Base-by-base conservation (phyloP, 148 eudicot genomes). In the Drosera capensis region DNA sequence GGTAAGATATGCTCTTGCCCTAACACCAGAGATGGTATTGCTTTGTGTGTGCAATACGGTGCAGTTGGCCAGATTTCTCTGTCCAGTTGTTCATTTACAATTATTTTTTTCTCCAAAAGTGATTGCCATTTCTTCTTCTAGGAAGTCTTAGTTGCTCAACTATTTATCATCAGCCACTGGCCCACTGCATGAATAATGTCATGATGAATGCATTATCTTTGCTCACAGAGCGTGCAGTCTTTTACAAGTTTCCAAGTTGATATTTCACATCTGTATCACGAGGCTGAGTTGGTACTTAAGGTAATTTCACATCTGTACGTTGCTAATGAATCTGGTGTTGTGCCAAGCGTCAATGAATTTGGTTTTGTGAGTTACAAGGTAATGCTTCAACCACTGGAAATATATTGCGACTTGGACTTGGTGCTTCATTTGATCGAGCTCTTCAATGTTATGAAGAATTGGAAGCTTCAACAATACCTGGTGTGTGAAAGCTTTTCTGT, bases 211-310 rank as follows among this genome's bases (percentile, higher is more conserved):
- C 40, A 29, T 34, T 35, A 21, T 22, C 30, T 42, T 63, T 46
- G 25, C 78, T 52, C 57, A 29, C 63, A 61, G 46, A 23, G 31
- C 48, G 59, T 46, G 46, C 49, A 51, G 58, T 56, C 84, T 45
- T 58, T 79, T 62, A 49, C 64, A 45, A 71, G 63, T 64, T 62
- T 90, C 49, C 67, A 65, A 65, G 58, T 80, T 55, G 69, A 71
- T 57, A 28, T 73, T 50, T 66, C 78, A 14, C 58, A 66, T 8
- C 50, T 51, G 39, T 65, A 49, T 43, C 59, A 43, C 41, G 76
- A 68, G 31, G 55, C 54, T 47, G 69, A 57, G 34, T 23, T 71
- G 24, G 46, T 54, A 16, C 58, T 84, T 31, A 78, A 70, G 96
- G 96, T 88, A 63, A 16, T 52, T 46, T n/a, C n/a, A n/a, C n/a